phyloP scores from a whole-genome alignment of 2,329 filamentous ascomycete species.

The Hypomyces perniciosus region DNA sequence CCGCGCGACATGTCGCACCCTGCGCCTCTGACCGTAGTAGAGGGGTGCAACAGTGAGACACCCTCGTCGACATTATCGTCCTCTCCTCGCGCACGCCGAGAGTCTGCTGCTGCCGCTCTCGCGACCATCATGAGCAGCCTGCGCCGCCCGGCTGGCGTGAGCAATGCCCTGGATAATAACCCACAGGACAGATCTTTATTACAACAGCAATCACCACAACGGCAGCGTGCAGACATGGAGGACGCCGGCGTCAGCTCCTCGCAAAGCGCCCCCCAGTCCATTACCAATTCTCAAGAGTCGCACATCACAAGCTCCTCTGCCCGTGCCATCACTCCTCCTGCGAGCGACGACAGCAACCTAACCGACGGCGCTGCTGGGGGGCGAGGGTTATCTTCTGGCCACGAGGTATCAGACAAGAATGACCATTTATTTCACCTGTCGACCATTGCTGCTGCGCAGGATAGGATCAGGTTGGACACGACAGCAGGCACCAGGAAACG shows the following conservation, averaged over 20 bases:
- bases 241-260: constrained; percentile 13
- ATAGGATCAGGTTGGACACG: constrained; percentile 39
- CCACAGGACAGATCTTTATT: constrained; percentile 3
- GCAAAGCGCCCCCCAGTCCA: constrained; percentile 15
- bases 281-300: constrained; percentile 23
- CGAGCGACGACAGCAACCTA: constrained; percentile 19
- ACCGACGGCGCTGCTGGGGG: constrained; percentile 6
- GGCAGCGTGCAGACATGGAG: background rate
- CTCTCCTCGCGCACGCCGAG: constrained; percentile 3
- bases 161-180: constrained; percentile 3
- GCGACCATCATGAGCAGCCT: constrained; percentile 11
- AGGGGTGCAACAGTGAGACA: constrained; percentile 4
- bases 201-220: constrained; percentile 3
- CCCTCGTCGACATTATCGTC: constrained; percentile 7
- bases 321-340: constrained; percentile 24
- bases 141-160: constrained; percentile 5
- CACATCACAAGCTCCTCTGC: constrained; percentile 22
- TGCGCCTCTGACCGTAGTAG: constrained; percentile 3
- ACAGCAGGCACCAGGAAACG: constrained; percentile 55
- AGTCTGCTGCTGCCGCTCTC: background rate
- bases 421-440: constrained; percentile 54
- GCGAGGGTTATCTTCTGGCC: constrained; percentile 12
- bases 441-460: constrained; percentile 49
- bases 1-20: constrained; percentile 16
- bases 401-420: constrained; percentile 41